Evolutionary conservation across 208 protist genomes (phyloP).

Genomic region (Tritrichomonas musculus): DNA sequence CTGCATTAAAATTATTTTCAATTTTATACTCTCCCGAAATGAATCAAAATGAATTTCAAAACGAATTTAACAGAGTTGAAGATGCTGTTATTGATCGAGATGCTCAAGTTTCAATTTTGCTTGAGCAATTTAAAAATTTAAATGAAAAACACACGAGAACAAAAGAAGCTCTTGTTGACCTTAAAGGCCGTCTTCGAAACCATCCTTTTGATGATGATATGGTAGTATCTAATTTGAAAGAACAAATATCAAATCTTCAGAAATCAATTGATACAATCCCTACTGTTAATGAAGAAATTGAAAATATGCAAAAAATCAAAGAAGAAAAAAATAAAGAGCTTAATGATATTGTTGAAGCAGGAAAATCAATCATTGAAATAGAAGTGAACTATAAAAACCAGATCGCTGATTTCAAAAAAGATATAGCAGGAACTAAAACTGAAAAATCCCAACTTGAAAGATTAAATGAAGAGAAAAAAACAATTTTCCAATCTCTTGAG

Average conservation of each 20-base stretch:
- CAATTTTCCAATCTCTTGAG: no score
- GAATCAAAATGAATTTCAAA: background rate
- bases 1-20: background rate
- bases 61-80: background rate
- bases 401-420: no score
- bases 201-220: background rate
- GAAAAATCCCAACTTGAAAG: no score
- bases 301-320: background rate
- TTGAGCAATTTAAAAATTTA: background rate
- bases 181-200: background rate
- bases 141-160: background rate
- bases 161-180: background rate
- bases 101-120: constrained; percentile 1
- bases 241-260: background rate
- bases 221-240: background rate
- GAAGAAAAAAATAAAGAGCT: background rate
- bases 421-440: no score
- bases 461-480: no score
- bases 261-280: background rate
- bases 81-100: background rate
- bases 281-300: background rate
- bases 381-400: no score
- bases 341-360: no score
- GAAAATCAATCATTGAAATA: no score
- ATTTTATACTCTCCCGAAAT: background rate